Percentiles rank a stretch among this genome's conserved stretches.
These are phyloP conservation scores for Chytriomyces sp. DNA, from an alignment of 192 early-diverging fungal genomes.

Conservation along the genomic window DNA sequence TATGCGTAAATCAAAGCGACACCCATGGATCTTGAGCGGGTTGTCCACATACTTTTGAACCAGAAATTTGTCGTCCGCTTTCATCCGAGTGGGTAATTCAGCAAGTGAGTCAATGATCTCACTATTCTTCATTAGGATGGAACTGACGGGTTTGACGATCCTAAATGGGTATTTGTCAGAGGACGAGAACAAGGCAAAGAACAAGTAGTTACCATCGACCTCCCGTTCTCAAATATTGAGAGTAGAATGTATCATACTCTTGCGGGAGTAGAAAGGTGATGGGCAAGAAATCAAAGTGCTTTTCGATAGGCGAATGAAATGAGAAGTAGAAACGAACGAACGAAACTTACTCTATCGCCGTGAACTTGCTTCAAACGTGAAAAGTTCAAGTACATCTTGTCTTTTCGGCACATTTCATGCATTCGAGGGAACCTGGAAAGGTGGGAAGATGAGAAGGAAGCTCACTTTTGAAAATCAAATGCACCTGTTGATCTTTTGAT, in stretches of 20 bases:
- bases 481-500: constrained; percentile 26
- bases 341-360: constrained; percentile 22
- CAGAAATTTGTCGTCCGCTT: constrained; percentile 21
- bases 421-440: constrained; percentile 24
- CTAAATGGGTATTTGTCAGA: neutral
- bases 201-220: constrained; percentile 10
- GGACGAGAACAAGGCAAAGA: neutral
- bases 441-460: neutral
- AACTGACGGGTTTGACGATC: constrained; percentile 20
- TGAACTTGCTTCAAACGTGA: constrained; percentile 26
- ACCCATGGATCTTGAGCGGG: constrained; percentile 42
- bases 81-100: constrained; percentile 24
- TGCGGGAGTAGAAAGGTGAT: constrained; percentile 29
- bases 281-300: constrained; percentile 35
- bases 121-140: neutral
- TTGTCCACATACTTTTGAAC: constrained; percentile 38
- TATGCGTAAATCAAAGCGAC: constrained; percentile 48
- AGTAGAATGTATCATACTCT: constrained; percentile 33
- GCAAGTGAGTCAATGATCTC: constrained; percentile 32
- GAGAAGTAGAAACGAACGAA: neutral
- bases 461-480: no score
- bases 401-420: constrained; percentile 30
- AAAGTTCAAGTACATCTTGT: constrained; percentile 27
- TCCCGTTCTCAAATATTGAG: constrained; percentile 19
- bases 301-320: neutral